Percentiles rank a stretch among this genome's conserved stretches.
Evolutionary conservation across 2,329 filamentous ascomycete species (phyloP).

Genomic region (Colletotrichum tamarilloi): DNA sequence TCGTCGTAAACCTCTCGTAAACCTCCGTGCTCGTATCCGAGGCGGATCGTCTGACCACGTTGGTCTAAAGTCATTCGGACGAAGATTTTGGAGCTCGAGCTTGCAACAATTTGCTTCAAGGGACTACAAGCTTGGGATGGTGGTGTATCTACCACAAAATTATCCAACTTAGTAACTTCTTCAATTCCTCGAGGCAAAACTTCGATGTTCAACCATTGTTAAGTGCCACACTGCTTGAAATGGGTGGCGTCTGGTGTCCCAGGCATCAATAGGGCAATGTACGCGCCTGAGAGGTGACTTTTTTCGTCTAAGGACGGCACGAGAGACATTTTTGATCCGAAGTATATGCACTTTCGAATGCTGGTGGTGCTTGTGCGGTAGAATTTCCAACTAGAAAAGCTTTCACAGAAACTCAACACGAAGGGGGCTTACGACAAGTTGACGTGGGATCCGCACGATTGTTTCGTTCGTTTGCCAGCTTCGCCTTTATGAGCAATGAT

Average conservation of each 20-base stretch:
- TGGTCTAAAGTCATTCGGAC: not conserved
- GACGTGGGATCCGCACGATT: slow-evolving; percentile 28
- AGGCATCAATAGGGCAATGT: slow-evolving; percentile 40
- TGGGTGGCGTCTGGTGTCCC: not conserved
- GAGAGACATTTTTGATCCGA: slow-evolving; percentile 42
- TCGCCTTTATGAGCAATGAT: not conserved
- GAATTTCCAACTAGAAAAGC: slow-evolving; percentile 20
- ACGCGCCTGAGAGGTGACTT: slow-evolving; percentile 52
- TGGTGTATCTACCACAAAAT: not conserved
- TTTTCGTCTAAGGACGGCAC: slow-evolving; percentile 27
- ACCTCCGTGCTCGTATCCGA: not conserved
- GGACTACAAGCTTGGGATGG: not conserved
- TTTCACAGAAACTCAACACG: slow-evolving; percentile 18
- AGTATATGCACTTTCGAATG: slow-evolving; percentile 47
- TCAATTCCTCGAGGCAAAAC: not conserved
- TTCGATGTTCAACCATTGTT: not conserved
- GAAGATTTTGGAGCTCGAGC: not conserved
- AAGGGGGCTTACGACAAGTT: slow-evolving; percentile 20
- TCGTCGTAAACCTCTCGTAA: not conserved
- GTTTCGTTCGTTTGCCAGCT: slow-evolving; percentile 19
- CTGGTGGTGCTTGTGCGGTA: slow-evolving; percentile 45
- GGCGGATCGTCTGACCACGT: not conserved
- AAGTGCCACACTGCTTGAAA: too few relatives aligned
- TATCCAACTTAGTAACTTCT: not conserved
- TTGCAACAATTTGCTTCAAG: not conserved